Base-by-base conservation (phyloP, 2,329 filamentous ascomycete species). In the Cadophora sp. region DNA sequence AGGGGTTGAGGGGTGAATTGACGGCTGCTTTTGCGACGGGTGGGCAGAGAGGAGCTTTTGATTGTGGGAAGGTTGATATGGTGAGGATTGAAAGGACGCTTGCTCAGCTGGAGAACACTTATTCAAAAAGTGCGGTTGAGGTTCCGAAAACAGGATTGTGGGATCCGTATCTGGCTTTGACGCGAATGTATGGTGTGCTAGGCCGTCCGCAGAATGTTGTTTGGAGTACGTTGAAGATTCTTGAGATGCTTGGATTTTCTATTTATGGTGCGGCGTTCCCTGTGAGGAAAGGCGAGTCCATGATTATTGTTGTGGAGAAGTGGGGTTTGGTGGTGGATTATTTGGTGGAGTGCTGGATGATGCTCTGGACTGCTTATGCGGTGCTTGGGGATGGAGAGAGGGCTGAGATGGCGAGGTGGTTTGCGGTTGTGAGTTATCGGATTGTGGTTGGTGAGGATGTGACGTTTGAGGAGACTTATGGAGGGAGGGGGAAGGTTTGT, bases 401-500 rank as follows among this genome's bases (percentile, higher is more conserved):
- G 16, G 30, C 63, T 30, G 53, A 59, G 33, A 36, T 22, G 33
- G 70, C 67, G 7, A 59, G 64, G 13, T 20, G 62, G 11, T 14
- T 62, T 7, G 67, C 48, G 18, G 67, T 45, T 14, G 27, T 67
- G 39, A 45, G 62, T 3, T 69, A 70, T 14, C 63, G 39, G 20
- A 70, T 71, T 4, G 62, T 62, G 14, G 41, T 71, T 20, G 67
- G 69, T 18, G 67, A 70, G 41, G 64, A 68, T 66, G 33, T 55
- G 30, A 71, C 67, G 5, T 72, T 71, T 59, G 51, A 67, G 41
- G 39, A 63, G 45, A 36, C 22, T 13, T 66, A 64, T 53, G 59
- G 64, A 1, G 9, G 6, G 16, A 61, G 50, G n/a, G 64, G 33
- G n/a, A 56, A n/a, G 39, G 22, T 7, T 14, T 48, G 27, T 56